Evolutionary conservation across 371 early-diverging fungal species (phyloP).

Genomic region (Haplosporangium sp.): DNA sequence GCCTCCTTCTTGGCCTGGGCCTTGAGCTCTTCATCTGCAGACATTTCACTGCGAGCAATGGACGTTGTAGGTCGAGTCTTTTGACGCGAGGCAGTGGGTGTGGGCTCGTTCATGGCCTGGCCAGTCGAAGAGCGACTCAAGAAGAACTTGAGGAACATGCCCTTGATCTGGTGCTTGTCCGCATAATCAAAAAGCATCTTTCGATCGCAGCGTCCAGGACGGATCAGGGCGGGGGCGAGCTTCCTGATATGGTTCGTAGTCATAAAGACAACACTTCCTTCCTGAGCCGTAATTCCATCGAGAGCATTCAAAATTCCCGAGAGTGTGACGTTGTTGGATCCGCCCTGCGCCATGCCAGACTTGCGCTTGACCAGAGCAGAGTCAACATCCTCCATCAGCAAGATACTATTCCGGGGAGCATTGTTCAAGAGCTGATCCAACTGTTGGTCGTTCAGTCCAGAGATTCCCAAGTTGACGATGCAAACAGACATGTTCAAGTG

Average conservation of each 20-base stretch:
- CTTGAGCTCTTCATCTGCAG: conserved; percentile 20
- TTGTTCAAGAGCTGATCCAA: conserved; percentile 73
- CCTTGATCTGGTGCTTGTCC: conserved; percentile 43
- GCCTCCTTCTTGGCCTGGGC: conserved; percentile 34
- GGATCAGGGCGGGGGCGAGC: conserved; percentile 87
- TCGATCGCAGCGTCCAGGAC: conserved; percentile 90
- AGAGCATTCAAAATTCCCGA: conserved; percentile 83
- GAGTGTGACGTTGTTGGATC: conserved; percentile 64
- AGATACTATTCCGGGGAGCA: conserved; percentile 80
- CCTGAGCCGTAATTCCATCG: conserved; percentile 84
- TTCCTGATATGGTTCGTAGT: conserved; percentile 88
- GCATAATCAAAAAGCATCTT: conserved; percentile 65
- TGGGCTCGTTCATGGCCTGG: conserved; percentile 24
- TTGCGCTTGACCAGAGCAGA: conserved; percentile 64
- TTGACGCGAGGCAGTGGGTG: background rate
- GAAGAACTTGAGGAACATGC: conserved; percentile 63
- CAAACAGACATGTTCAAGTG: conserved; percentile 76
- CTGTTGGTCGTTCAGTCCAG: conserved; percentile 71
- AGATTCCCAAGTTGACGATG: conserved; percentile 77
- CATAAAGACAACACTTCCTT: conserved; percentile 84
- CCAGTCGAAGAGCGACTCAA: conserved; percentile 38
- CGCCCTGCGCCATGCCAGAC: conserved; percentile 38
- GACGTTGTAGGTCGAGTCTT: too few species aligned
- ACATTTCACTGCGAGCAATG: too few species aligned
- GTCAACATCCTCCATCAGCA: conserved; percentile 92